Evolutionary conservation across 148 eudicot genomes (phyloP).

Genomic region (Silene conica): DNA sequence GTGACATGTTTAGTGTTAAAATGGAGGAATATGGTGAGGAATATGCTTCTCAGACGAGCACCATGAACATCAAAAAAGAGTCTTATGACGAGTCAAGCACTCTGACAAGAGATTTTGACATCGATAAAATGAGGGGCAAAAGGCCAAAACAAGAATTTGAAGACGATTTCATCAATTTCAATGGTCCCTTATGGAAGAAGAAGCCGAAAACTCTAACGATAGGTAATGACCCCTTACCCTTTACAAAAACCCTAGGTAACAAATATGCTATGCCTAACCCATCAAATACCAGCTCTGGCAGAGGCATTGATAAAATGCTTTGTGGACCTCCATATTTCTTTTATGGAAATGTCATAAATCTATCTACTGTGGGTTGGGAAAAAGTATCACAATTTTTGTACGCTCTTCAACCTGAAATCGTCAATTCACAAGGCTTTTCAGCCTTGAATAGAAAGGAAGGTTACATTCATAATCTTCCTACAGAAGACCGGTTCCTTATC

Average conservation of each 20-base stretch:
- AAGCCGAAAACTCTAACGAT: conserved; percentile 18
- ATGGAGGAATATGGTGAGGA: conserved; percentile 42
- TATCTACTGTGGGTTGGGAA: conserved; percentile 57
- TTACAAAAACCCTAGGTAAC: conserved; percentile 18
- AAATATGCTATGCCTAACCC: conserved; percentile 27
- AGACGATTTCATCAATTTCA: conserved; percentile 31
- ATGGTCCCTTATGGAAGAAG: conserved; percentile 32
- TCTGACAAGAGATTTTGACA: conserved; percentile 26
- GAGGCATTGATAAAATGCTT: conserved; percentile 44
- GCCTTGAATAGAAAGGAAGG: conserved; percentile 86
- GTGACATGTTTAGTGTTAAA: conserved; percentile 40
- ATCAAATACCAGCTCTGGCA: conserved; percentile 35
- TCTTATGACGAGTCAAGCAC: conserved; percentile 35
- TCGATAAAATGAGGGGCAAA: conserved; percentile 40
- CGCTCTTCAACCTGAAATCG: conserved; percentile 68
- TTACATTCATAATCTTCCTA: conserved; percentile 82
- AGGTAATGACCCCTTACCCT: conserved; percentile 18
- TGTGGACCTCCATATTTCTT: conserved; percentile 76
- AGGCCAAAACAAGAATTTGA: conserved; percentile 67
- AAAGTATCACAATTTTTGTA: conserved; percentile 75
- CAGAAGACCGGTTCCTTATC: conserved; percentile 48
- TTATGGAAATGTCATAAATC: conserved; percentile 64
- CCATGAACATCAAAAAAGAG: conserved; percentile 48
- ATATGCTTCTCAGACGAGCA: conserved; percentile 21
- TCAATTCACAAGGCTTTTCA: conserved; percentile 51